These are phyloP conservation scores for Auriculariales sp. DNA, from an alignment of 768 basidiomycete genomes.

Conservation along the genomic window DNA sequence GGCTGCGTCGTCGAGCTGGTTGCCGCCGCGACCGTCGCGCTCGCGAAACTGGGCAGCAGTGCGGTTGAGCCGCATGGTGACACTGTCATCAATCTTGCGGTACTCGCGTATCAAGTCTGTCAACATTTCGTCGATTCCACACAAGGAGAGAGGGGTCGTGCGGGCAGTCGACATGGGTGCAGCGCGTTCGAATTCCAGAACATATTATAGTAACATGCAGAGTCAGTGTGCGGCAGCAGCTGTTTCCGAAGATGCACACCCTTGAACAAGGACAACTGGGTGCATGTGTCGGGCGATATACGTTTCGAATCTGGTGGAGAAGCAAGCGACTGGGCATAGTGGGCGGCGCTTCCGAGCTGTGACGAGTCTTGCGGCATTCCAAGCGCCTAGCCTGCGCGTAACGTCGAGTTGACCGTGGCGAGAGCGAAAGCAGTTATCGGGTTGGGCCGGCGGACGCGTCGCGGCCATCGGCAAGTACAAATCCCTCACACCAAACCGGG, in stretches of 20 bases:
- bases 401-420: too few relatives aligned
- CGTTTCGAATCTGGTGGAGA: background rate
- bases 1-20: constrained; percentile 57
- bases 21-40: constrained; percentile 40
- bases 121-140: background rate
- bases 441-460: too few relatives aligned
- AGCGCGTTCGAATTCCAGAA: constrained; percentile 1
- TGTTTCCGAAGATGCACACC: constrained; percentile 19
- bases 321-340: background rate
- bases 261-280: constrained; percentile 55
- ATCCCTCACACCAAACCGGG: too few relatives aligned
- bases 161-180: background rate
- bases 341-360: background rate
- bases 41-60: constrained; percentile 65
- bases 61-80: constrained; percentile 69
- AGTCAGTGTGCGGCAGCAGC: constrained; percentile 5
- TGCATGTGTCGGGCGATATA: background rate
- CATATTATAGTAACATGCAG: constrained; percentile 5
- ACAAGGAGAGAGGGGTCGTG: constrained; percentile 6
- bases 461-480: too few relatives aligned
- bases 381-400: too few relatives aligned
- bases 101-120: constrained; percentile 74
- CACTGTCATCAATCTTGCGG: constrained; percentile 62
- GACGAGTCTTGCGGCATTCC: too few relatives aligned
- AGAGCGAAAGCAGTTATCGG: too few relatives aligned